Percentiles rank a stretch among this genome's conserved stretches.
Conservation (phyloP, 306 rosid genomes). For the Prunus fruticosa region DNA sequence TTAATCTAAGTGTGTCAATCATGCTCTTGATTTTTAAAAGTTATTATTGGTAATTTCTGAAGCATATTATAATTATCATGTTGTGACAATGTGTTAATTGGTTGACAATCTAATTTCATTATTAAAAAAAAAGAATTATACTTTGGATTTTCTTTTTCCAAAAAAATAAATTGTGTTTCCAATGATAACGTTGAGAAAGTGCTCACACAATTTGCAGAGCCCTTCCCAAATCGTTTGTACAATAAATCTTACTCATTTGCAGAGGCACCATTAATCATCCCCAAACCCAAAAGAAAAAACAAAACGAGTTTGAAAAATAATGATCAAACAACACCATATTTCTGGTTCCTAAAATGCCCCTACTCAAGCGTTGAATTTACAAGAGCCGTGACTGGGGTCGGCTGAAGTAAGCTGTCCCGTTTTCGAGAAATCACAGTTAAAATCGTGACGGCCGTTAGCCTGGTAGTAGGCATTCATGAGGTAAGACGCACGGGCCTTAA, state of each 20-base stretch:
- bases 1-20: too few relatives aligned
- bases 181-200: background rate
- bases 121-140: too few relatives aligned
- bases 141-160: background rate
- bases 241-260: background rate
- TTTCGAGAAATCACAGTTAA: conserved; percentile 65
- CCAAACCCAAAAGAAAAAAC: background rate
- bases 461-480: conserved; percentile 78
- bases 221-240: background rate
- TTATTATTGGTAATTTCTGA: too few relatives aligned
- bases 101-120: too few relatives aligned
- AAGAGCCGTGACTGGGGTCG: conserved; percentile 51
- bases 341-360: background rate
- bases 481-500: conserved; percentile 52
- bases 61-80: too few relatives aligned
- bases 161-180: background rate
- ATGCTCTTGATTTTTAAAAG: too few relatives aligned
- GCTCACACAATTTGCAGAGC: background rate
- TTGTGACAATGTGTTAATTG: too few relatives aligned
- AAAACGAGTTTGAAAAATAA: background rate
- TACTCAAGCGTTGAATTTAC: background rate
- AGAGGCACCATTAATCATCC: background rate
- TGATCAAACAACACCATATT: background rate
- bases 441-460: conserved; percentile 47
- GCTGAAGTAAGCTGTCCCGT: conserved; percentile 35